Conservation (phyloP, 495 filamentous ascomycete genomes). For the Aspergillus baeticus region DNA sequence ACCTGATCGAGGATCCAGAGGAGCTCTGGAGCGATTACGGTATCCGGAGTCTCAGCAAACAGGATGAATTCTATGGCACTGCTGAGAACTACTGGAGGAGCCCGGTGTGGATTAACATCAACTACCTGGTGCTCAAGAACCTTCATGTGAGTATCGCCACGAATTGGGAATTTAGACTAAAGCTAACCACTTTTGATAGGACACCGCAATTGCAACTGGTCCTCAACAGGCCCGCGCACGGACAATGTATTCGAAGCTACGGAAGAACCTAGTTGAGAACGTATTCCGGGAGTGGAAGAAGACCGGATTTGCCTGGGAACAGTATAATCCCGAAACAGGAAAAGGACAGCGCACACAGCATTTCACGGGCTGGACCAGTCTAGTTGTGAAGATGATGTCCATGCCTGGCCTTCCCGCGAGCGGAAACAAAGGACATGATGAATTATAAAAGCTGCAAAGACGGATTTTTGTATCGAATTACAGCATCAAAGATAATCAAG, state of each 20-base stretch:
- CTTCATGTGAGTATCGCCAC: conserved; percentile 66
- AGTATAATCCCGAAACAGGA: conserved; percentile 94
- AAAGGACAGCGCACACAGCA: conserved; percentile 93
- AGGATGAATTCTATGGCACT: conserved; percentile 78
- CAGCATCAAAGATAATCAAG: conserved; percentile 3
- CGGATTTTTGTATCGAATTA: conserved; percentile 24
- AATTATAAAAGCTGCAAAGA: conserved; percentile 32
- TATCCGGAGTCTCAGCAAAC: conserved; percentile 82
- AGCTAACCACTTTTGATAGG: conserved; percentile 28
- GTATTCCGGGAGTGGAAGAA: conserved; percentile 84
- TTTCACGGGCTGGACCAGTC: conserved; percentile 96
- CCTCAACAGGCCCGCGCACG: conserved; percentile 68
- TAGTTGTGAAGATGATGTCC: conserved; percentile 96
- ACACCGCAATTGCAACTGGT: conserved; percentile 49
- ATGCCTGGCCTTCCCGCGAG: conserved; percentile 63
- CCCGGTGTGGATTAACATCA: conserved; percentile 97
- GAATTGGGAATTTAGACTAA: conserved; percentile 9
- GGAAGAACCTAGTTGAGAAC: conserved; percentile 83
- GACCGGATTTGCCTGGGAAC: conserved; percentile 98
- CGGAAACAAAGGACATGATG: conserved; percentile 35
- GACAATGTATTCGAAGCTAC: conserved; percentile 72
- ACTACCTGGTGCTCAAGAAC: conserved; percentile 81
- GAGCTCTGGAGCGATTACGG: conserved; percentile 87
- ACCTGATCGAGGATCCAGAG: conserved; percentile 74
- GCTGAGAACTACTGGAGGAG: conserved; percentile 97